Conservation (phyloP, 306 rosid genomes). For the Nissolia schottii region DNA sequence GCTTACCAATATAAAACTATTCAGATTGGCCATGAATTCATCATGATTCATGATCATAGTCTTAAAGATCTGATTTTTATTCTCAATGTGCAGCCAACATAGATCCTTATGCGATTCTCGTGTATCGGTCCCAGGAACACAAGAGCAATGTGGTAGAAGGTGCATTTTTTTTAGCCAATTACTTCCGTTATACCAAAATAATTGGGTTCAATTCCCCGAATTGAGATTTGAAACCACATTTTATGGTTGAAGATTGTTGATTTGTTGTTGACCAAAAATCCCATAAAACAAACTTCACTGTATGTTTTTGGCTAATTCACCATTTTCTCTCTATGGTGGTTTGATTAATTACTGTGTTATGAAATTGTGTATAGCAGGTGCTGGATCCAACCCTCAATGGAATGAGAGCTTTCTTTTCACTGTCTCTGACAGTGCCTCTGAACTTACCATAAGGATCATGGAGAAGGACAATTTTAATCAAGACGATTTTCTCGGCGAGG, state of each 20-base stretch:
- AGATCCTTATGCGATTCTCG: conserved; percentile 45
- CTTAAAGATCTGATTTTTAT: neutral
- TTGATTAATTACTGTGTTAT: neutral
- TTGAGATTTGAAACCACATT: no score
- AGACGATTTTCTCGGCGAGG: conserved; percentile 42
- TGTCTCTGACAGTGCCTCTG: conserved; percentile 30
- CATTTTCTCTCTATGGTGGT: neutral
- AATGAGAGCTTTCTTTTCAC: conserved; percentile 48
- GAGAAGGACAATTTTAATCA: conserved; percentile 31
- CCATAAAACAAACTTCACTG: no score
- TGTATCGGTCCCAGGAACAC: conserved; percentile 33
- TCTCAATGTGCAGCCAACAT: conserved; percentile 26
- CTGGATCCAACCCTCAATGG: conserved; percentile 45
- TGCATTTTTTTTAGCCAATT: neutral
- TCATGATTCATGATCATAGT: neutral
- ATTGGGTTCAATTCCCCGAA: no score
- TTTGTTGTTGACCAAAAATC: no score
- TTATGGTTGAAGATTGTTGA: no score
- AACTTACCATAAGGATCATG: conserved; percentile 35
- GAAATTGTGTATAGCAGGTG: conserved; percentile 30
- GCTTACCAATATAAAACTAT: neutral
- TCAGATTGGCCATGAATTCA: no score
- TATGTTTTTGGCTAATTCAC: neutral
- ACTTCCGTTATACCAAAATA: no score
- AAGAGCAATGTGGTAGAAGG: conserved; percentile 42